Evolutionary conservation across 2,329 filamentous ascomycete species (phyloP).

Genomic region (Parascedosporium putredinis): DNA sequence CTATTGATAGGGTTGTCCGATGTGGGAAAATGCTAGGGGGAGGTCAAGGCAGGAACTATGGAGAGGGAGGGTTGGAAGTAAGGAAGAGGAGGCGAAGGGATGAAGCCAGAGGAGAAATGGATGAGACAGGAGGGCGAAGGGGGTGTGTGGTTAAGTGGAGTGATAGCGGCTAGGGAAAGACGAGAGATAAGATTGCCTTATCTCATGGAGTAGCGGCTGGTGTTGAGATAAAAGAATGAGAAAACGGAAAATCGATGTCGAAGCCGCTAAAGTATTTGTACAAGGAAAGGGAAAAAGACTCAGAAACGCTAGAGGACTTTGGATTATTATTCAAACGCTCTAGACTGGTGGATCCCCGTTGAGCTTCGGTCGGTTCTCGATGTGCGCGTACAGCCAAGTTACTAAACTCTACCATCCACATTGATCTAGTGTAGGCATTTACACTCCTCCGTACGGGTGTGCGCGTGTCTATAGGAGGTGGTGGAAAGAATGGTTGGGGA

Average conservation of each 20-base stretch:
- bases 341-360: constrained; percentile 1
- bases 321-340: constrained; percentile 1
- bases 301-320: background rate
- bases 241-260: background rate
- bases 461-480: background rate
- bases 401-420: constrained; percentile 1
- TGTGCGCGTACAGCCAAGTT: background rate
- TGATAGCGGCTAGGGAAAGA: constrained; percentile 36
- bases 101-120: background rate
- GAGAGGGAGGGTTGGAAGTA: background rate
- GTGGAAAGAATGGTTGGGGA: background rate
- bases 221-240: constrained; percentile 4
- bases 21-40: background rate
- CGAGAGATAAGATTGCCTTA: constrained; percentile 49
- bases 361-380: background rate
- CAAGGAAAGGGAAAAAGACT: background rate
- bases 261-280: constrained; percentile 1
- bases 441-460: constrained; percentile 2
- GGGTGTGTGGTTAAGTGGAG: constrained; percentile 7
- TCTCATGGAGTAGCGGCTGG: constrained; percentile 41
- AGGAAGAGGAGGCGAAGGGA: background rate
- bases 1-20: too few species aligned
- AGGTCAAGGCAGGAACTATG: background rate
- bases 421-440: background rate
- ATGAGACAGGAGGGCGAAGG: background rate